phyloP scores from a whole-genome alignment of 768 basidiomycete genomes.

The Tulasnella sp. region DNA sequence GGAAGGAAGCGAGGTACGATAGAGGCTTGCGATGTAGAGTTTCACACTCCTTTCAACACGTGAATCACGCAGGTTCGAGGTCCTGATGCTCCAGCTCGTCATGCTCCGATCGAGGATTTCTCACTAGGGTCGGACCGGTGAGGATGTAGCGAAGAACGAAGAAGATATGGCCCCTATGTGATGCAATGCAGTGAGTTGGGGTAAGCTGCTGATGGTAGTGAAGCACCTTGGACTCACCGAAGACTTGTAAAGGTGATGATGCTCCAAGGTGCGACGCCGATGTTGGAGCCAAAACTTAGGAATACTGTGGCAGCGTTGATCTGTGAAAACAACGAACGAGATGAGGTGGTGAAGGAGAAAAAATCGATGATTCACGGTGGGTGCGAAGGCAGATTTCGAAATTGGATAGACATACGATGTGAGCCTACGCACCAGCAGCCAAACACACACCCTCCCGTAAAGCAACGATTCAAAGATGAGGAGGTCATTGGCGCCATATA shows the following conservation, averaged over 20 bases:
- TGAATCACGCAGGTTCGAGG: no score
- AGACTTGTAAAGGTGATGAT: not conserved
- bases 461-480: not conserved
- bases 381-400: not conserved
- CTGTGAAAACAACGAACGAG: not conserved
- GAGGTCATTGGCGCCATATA: not conserved
- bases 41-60: no score
- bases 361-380: no score
- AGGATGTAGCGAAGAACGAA: not conserved
- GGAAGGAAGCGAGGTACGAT: no score
- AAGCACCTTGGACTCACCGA: not conserved
- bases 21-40: no score
- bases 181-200: not conserved
- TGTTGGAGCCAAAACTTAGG: not conserved
- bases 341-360: not conserved
- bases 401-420: not conserved
- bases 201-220: not conserved
- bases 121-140: not conserved
- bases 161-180: conserved; percentile 5
- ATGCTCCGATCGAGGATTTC: not conserved
- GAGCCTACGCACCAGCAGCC: not conserved
- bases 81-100: not conserved
- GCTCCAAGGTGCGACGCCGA: not conserved
- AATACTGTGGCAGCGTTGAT: not conserved
- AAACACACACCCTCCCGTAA: not conserved